Evolutionary conservation across 768 basidiomycete genomes (phyloP).

Genomic region (Mycena crocata): DNA sequence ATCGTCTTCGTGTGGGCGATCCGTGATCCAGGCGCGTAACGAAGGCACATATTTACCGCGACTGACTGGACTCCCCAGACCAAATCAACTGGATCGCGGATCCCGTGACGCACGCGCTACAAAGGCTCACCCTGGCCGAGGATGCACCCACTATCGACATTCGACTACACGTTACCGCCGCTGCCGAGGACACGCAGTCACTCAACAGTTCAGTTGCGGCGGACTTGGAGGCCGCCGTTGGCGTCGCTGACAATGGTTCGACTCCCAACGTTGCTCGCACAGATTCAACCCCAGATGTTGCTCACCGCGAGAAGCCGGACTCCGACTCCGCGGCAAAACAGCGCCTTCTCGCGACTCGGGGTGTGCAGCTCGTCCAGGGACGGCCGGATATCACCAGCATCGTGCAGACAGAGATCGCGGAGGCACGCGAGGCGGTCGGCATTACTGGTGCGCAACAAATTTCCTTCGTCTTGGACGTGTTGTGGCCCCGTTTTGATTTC

Average conservation of each 20-base stretch:
- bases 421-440: constrained; percentile 51
- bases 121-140: constrained; percentile 15
- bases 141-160: constrained; percentile 48
- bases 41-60: not conserved
- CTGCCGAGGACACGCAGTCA: constrained; percentile 33
- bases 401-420: constrained; percentile 51
- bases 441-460: constrained; percentile 61
- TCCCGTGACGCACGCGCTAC: constrained; percentile 46
- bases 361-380: constrained; percentile 46
- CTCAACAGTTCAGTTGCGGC: constrained; percentile 32
- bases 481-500: too few relatives aligned
- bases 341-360: constrained; percentile 36
- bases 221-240: constrained; percentile 22
- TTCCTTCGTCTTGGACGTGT: not conserved
- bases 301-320: too few relatives aligned
- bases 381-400: constrained; percentile 56
- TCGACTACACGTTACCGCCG: constrained; percentile 54
- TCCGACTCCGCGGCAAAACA: not conserved
- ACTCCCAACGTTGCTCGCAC: constrained; percentile 1
- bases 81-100: constrained; percentile 61
- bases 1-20: constrained; percentile 60
- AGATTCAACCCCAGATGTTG: too few relatives aligned
- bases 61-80: constrained; percentile 30
- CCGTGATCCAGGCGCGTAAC: constrained; percentile 49
- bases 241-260: constrained; percentile 2